Conservation (phyloP, 257 asterid genomes). For the Ilex asprella region DNA sequence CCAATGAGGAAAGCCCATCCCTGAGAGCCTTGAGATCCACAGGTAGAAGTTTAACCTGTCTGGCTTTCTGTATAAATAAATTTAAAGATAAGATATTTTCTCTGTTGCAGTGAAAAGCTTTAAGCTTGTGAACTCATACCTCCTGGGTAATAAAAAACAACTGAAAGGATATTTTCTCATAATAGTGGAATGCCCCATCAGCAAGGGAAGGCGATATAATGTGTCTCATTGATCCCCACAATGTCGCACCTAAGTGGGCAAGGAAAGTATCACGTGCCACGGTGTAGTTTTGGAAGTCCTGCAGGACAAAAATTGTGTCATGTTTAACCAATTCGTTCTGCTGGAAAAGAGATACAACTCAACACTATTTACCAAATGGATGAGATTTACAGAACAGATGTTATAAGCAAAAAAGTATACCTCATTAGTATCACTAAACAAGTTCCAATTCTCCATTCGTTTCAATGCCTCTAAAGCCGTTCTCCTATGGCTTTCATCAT, state of each 20-base stretch:
- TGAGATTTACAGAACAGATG: not conserved
- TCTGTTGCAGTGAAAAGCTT: not conserved
- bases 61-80: constrained; percentile 50
- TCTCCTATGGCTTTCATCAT: constrained; percentile 67
- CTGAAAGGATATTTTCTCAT: constrained; percentile 88
- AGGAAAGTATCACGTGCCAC: constrained; percentile 97
- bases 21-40: constrained; percentile 65
- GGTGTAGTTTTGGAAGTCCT: constrained; percentile 83
- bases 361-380: too few species aligned
- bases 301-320: constrained; percentile 26
- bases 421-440: constrained; percentile 79
- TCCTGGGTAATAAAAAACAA: constrained; percentile 87
- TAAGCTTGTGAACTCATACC: constrained; percentile 34
- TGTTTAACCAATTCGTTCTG: constrained; percentile 11
- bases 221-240: constrained; percentile 97
- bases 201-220: constrained; percentile 91
- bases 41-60: constrained; percentile 58
- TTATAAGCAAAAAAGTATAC: constrained; percentile 26
- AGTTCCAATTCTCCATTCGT: constrained; percentile 98
- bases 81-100: constrained; percentile 11
- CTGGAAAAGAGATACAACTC: constrained; percentile 3
- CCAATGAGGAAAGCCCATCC: constrained; percentile 77
- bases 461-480: constrained; percentile 88
- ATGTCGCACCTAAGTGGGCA: constrained; percentile 91
- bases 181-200: constrained; percentile 96